These are phyloP conservation scores for Ceratobasidium sp. DNA, from an alignment of 1,284 basidiomycete genomes.

Conservation along the genomic window DNA sequence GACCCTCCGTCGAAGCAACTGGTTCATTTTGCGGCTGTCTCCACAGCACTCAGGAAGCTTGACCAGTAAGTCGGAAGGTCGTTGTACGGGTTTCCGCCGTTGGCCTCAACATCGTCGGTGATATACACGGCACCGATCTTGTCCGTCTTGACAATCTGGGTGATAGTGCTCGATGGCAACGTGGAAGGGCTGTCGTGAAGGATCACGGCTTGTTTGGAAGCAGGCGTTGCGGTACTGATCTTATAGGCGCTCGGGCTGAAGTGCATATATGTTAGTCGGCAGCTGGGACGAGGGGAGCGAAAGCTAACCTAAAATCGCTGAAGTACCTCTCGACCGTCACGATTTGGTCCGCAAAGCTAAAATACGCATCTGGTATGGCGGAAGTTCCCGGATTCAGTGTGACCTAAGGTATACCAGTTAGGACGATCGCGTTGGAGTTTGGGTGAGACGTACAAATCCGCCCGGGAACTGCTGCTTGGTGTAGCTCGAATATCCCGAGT, in stretches of 20 bases:
- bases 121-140: conserved; percentile 57
- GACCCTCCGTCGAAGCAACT: not conserved
- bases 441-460: conserved; percentile 10
- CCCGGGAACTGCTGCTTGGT: conserved; percentile 8
- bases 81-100: conserved; percentile 21
- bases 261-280: not conserved
- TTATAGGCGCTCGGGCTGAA: conserved; percentile 40
- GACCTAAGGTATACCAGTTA: not conserved
- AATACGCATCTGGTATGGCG: conserved; percentile 46
- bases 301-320: conserved; percentile 48
- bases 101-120: conserved; percentile 50
- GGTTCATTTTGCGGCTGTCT: conserved; percentile 16
- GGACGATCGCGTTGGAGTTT: no score
- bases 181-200: conserved; percentile 50
- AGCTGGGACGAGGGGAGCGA: not conserved
- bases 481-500: conserved; percentile 14
- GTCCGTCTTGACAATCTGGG: conserved; percentile 52
- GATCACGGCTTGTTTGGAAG: conserved; percentile 51
- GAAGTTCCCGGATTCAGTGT: conserved; percentile 44
- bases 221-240: conserved; percentile 47
- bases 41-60: conserved; percentile 17
- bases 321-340: conserved; percentile 50
- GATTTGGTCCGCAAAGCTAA: conserved; percentile 49
- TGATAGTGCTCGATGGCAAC: conserved; percentile 55
- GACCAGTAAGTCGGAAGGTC: conserved; percentile 32